Evolutionary conservation across 768 basidiomycete species (phyloP).

Genomic region (Lactarius sanguifluus): DNA sequence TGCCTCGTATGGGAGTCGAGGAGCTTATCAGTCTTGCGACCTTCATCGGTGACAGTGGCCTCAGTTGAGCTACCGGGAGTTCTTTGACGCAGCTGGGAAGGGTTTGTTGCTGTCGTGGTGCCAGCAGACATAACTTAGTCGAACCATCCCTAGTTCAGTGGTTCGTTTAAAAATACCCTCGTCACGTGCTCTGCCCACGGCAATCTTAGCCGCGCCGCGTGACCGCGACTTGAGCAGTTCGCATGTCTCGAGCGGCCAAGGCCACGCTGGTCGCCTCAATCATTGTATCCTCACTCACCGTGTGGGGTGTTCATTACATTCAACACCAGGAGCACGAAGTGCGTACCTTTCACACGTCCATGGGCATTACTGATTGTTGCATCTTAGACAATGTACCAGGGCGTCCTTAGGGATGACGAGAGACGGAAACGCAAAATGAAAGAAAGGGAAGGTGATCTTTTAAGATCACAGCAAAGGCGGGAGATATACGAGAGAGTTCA

Average conservation of each 20-base stretch:
- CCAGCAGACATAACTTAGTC: conserved; percentile 29
- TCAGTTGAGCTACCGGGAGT: conserved; percentile 33
- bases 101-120: conserved; percentile 18
- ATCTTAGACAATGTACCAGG: conserved; percentile 82
- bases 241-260: conserved; percentile 71
- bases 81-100: conserved; percentile 34
- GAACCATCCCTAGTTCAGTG: background rate
- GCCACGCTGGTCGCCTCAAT: conserved; percentile 69
- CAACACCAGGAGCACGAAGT: conserved; percentile 85
- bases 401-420: conserved; percentile 86
- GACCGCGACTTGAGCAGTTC: background rate
- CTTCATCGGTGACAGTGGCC: conserved; percentile 59
- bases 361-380: conserved; percentile 6
- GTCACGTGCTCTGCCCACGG: background rate
- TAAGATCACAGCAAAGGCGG: conserved; percentile 61
- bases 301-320: conserved; percentile 89
- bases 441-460: conserved; percentile 60
- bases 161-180: background rate
- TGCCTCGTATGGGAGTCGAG: conserved; percentile 51
- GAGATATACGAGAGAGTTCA: conserved; percentile 63
- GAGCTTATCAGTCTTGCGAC: conserved; percentile 68
- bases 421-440: conserved; percentile 70
- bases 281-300: conserved; percentile 60
- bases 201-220: conserved; percentile 11
- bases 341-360: conserved; percentile 23